These are phyloP conservation scores for Hyaloperonospora arabidopsidis DNA, from an alignment of 352 stramenopile species.

Conservation along the genomic window DNA sequence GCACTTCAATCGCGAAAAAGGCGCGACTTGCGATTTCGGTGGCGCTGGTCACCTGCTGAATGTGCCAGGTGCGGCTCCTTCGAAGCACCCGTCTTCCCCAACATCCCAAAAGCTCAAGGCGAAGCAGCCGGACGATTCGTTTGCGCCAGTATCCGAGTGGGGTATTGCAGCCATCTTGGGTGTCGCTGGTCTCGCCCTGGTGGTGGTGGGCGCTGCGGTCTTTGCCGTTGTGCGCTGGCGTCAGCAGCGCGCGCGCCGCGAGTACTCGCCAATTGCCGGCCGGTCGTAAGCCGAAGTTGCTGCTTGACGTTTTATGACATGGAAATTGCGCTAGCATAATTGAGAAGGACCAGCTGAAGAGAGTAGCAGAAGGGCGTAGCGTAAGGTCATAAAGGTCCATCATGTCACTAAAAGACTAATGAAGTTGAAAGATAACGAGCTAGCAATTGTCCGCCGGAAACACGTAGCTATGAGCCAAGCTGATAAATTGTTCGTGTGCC, in stretches of 20 bases:
- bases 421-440: no score
- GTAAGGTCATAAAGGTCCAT: no score
- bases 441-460: no score
- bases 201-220: conserved; percentile 14
- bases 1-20: conserved; percentile 57
- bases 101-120: conserved; percentile 9
- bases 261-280: conserved; percentile 45
- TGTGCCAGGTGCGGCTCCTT: conserved; percentile 16
- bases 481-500: no score
- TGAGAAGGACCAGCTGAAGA: no score
- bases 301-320: conserved; percentile 1
- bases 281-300: conserved; percentile 20
- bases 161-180: conserved; percentile 23
- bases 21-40: conserved; percentile 76
- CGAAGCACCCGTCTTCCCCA: conserved; percentile 7
- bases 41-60: conserved; percentile 51
- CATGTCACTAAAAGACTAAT: no score
- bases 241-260: conserved; percentile 24
- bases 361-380: no score
- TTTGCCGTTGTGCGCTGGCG: conserved; percentile 31
- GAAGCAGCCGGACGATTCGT: conserved; percentile 13
- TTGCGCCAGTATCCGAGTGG: conserved; percentile 28
- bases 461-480: no score
- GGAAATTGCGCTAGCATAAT: no score
- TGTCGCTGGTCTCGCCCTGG: conserved; percentile 16